phyloP scores from a whole-genome alignment of 129 eudicot species.

The Apium graveolens region DNA sequence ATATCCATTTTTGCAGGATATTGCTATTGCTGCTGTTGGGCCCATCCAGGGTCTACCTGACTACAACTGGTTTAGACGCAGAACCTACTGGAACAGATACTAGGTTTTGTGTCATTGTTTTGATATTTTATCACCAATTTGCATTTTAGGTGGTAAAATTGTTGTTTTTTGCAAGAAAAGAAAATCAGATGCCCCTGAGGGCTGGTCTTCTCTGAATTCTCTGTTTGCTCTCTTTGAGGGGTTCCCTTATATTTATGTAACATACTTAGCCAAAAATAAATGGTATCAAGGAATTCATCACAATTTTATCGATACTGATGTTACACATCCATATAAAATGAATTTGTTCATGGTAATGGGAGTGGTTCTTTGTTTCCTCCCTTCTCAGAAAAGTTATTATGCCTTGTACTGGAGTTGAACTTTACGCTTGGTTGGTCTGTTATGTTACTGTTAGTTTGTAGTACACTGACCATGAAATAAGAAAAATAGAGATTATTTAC shows the following conservation, averaged over 20 bases:
- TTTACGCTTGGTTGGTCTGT: no score
- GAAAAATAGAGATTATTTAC: no score
- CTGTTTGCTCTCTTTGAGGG: slow-evolving; percentile 6
- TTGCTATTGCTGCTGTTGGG: slow-evolving; percentile 76
- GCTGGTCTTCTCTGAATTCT: not conserved
- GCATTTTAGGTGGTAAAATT: not conserved
- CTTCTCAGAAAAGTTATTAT: not conserved
- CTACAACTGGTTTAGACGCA: slow-evolving; percentile 97
- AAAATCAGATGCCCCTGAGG: not conserved
- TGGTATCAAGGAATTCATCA: not conserved
- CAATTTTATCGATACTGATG: not conserved
- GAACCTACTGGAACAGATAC: slow-evolving; percentile 89
- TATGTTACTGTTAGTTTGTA: not conserved
- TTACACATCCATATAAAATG: not conserved
- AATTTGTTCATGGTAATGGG: not conserved
- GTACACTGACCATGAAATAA: no score
- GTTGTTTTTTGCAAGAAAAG: not conserved
- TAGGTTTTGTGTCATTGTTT: slow-evolving; percentile 24
- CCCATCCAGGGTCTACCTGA: slow-evolving; percentile 84
- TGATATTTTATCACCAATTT: slow-evolving; percentile 3
- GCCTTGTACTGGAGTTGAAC: not conserved
- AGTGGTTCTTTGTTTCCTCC: not conserved
- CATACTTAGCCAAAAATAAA: slow-evolving; percentile 6
- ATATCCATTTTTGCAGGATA: slow-evolving; percentile 43
- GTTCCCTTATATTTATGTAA: slow-evolving; percentile 1